Conservation (phyloP, 78 protist species). For the Bodo saltans region DNA sequence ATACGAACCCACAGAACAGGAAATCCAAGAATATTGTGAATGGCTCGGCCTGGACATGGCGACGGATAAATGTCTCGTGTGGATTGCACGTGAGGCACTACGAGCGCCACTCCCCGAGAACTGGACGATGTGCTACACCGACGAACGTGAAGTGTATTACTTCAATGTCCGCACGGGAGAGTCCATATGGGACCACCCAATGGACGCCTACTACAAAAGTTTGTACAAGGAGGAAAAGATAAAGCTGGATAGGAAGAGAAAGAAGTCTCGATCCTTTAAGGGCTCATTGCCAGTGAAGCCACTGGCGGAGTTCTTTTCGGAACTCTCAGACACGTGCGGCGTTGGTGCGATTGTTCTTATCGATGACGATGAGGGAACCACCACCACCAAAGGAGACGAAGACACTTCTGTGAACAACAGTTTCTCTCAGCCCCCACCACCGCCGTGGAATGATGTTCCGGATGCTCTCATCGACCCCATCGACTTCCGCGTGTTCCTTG, state of each 20-base stretch:
- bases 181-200: constrained; percentile 62
- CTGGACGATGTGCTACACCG: constrained; percentile 52
- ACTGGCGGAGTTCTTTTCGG: constrained; percentile 4
- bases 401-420: no score
- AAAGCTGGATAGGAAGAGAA: constrained; percentile 9
- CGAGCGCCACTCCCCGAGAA: constrained; percentile 54
- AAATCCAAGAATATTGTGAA: constrained; percentile 40
- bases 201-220: constrained; percentile 44
- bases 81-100: constrained; percentile 57
- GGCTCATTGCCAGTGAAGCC: background rate
- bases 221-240: constrained; percentile 31
- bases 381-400: background rate
- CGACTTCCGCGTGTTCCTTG: constrained; percentile 20
- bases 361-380: background rate
- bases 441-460: no score
- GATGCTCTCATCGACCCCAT: constrained; percentile 22
- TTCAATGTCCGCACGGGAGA: constrained; percentile 53
- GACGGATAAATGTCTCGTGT: constrained; percentile 23
- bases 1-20: constrained; percentile 38
- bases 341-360: background rate
- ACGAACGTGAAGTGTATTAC: constrained; percentile 43
- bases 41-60: constrained; percentile 50
- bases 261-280: background rate
- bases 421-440: no score
- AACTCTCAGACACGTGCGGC: background rate